Base-by-base conservation (phyloP, 2,329 filamentous ascomycete genomes). In the Mycosphaerelloides madeirae region DNA sequence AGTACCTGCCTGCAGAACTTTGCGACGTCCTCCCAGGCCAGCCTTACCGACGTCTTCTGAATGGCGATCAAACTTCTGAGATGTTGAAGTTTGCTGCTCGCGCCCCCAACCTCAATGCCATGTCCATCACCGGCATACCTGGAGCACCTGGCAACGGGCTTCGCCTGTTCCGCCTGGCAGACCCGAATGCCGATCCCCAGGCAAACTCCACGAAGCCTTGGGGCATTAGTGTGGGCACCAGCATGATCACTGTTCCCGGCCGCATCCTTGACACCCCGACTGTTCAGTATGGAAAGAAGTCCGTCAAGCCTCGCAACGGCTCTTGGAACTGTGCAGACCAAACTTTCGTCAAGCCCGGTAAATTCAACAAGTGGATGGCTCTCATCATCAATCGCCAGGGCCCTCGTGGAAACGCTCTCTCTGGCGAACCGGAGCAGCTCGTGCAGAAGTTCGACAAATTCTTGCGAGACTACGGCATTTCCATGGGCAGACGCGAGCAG, bases 1-100 rank as follows among this genome's bases (percentile, higher is more conserved):
- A 71, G 0, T 87, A 84, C 54, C 65, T 86, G 29, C 84, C 85
- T 0, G 76, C 79, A 0, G 84, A 90, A 60, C 68, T 81, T 5
- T 81, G 85, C 50, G 64, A 69, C 3, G 74, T 93, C 2, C 60
- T 80, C 7, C 72, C 77, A 1, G 85, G 84, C 0, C 86, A 93
- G 58, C 64, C 76, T 0, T 73, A 81, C 16, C 78, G 76, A 31
- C 68, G 75, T 3, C 80, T 81, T 55, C 70, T 90, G 13, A 73
- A 63, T 1, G 69, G 74, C 0, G 64, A 71, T 0, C 84, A 91
- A 58, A 85, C 84, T 0, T 71, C 75, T 0, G 58, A 68, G 1
- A 90, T 93, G 86, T 80, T 91, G 35, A 67, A 68, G 0, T 87
- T 87, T 60, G 84, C 87, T 1, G 86, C 84, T 44, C 77, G 84